Conservation (phyloP, 495 filamentous ascomycete species). For the Aspergillus egyptiacus region DNA sequence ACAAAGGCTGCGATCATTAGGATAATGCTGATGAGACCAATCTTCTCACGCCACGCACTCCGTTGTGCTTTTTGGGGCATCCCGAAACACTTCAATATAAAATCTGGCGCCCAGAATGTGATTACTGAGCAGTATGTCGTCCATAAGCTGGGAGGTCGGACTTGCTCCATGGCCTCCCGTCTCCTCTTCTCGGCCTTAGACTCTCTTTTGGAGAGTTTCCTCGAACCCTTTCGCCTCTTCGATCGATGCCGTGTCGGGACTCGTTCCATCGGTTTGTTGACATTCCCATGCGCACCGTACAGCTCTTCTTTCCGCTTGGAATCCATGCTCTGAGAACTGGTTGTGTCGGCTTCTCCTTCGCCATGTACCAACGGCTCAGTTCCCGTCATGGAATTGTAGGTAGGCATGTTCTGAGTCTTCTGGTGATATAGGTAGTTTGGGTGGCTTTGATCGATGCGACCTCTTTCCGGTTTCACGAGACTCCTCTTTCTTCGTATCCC, state of each 20-base stretch:
- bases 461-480: conserved; percentile 81
- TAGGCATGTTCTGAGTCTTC: conserved; percentile 71
- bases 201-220: conserved; percentile 43
- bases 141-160: conserved; percentile 85
- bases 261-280: conserved; percentile 47
- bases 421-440: conserved; percentile 93
- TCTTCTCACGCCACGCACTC: conserved; percentile 97
- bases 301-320: conserved; percentile 40
- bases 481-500: conserved; percentile 62
- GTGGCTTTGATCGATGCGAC: conserved; percentile 71
- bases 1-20: conserved; percentile 81
- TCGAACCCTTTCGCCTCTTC: conserved; percentile 46
- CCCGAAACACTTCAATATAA: conserved; percentile 75
- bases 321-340: conserved; percentile 51
- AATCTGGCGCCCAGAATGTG: conserved; percentile 92
- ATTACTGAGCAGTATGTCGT: conserved; percentile 88
- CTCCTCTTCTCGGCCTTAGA: conserved; percentile 55
- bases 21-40: conserved; percentile 93
- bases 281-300: conserved; percentile 34
- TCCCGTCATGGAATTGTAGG: conserved; percentile 82
- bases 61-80: conserved; percentile 85
- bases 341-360: conserved; percentile 50
- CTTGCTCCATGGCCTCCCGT: conserved; percentile 59
- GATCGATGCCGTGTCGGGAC: conserved; percentile 36
- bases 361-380: conserved; percentile 81